Percentiles rank a stretch among this genome's conserved stretches.
These are phyloP conservation scores for Camellia granthamiana DNA, from an alignment of 148 eudicot genomes.

Conservation along the genomic window DNA sequence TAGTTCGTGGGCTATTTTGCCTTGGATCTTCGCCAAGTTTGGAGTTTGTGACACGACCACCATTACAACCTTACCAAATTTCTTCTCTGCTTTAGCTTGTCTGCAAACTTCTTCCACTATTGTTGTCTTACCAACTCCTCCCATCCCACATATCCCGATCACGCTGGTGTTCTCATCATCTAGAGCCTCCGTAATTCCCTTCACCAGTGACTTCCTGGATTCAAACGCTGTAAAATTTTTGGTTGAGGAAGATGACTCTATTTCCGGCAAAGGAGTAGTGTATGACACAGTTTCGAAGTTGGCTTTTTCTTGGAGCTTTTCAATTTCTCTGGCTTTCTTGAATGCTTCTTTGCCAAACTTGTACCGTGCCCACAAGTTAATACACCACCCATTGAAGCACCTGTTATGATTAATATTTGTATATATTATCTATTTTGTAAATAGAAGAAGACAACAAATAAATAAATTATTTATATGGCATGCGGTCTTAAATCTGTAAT, in stretches of 20 bases:
- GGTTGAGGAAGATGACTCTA: neutral
- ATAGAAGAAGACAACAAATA: too few relatives aligned
- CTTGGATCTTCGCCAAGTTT: constrained; percentile 30
- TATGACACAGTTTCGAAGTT: neutral
- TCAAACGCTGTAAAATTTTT: constrained; percentile 16
- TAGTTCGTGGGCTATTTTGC: constrained; percentile 33
- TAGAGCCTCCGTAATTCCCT: constrained; percentile 20
- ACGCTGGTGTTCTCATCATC: neutral
- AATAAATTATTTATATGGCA: too few relatives aligned
- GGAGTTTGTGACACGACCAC: constrained; percentile 37
- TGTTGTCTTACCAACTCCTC: constrained; percentile 21
- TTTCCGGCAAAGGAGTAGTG: neutral
- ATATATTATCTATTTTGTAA: neutral
- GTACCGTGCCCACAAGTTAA: neutral
- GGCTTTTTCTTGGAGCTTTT: neutral
- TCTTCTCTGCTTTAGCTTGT: neutral
- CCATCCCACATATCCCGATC: constrained; percentile 24
- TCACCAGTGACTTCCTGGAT: constrained; percentile 25
- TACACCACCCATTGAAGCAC: neutral
- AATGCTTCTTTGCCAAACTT: neutral
- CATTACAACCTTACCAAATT: constrained; percentile 45
- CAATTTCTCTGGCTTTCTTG: neutral
- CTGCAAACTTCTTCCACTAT: constrained; percentile 8
- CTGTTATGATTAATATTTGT: neutral
- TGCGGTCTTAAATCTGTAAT: too few relatives aligned